A percentile compares a stretch with the other conserved stretches of the same genome.
phyloP scores from a whole-genome alignment of 2,329 filamentous ascomycete species.

The Claviceps lovelessii region DNA sequence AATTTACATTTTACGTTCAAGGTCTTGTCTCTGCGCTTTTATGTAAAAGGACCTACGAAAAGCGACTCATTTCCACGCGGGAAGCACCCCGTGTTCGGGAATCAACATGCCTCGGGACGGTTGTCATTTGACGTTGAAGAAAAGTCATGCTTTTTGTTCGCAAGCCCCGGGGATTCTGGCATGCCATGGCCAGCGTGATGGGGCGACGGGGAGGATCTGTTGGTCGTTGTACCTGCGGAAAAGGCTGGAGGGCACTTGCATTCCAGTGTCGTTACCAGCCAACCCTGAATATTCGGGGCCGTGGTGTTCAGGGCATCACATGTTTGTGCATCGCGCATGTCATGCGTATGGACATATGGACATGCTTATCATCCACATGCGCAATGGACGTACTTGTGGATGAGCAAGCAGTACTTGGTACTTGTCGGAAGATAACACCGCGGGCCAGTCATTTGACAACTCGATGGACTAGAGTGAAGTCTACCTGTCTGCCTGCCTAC shows the following conservation, averaged over 20 bases:
- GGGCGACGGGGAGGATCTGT: not conserved
- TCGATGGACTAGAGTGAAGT: too few species aligned
- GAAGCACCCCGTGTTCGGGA: not conserved
- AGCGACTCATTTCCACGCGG: too few species aligned
- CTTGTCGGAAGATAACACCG: not conserved
- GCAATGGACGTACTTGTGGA: too few species aligned
- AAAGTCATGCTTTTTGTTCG: not conserved
- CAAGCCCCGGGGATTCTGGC: too few species aligned
- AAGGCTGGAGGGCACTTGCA: not conserved
- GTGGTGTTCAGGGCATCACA: not conserved
- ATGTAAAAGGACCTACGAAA: too few species aligned
- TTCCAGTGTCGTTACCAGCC: not conserved
- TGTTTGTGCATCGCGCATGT: too few species aligned
- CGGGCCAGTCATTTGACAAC: not conserved
- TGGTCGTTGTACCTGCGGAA: not conserved
- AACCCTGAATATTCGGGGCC: not conserved
- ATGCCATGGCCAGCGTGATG: not conserved
- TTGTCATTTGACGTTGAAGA: not conserved
- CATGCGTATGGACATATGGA: not conserved
- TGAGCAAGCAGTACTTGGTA: too few species aligned
- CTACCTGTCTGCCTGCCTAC: not conserved
- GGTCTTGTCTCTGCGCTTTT: too few species aligned
- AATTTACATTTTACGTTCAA: too few species aligned
- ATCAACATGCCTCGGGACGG: not conserved
- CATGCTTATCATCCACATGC: too few species aligned